These are phyloP conservation scores for Apostasia shenzhenica DNA, from an alignment of 106 monocot genomes.

Conservation along the genomic window DNA sequence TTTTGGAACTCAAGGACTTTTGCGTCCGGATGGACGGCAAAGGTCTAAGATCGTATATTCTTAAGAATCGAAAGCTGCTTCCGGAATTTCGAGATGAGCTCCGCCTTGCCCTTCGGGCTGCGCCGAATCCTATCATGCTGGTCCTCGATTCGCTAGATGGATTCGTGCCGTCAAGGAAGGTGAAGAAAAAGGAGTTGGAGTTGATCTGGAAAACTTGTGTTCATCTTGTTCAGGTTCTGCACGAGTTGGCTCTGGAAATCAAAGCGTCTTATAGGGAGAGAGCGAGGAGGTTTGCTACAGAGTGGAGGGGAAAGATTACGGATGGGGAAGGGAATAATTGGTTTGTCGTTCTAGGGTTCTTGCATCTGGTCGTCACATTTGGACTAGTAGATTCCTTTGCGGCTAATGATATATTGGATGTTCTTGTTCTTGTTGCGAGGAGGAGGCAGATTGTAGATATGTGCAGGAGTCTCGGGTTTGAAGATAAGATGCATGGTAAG, in stretches of 20 bases:
- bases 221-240: neutral
- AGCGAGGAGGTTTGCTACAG: neutral
- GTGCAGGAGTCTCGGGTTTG: conserved; percentile 1
- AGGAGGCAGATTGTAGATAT: conserved; percentile 1
- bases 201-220: conserved; percentile 1
- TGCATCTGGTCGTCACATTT: conserved; percentile 8
- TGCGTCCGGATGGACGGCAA: too few relatives aligned
- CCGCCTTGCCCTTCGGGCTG: neutral
- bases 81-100: neutral
- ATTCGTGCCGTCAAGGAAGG: neutral
- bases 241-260: neutral
- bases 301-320: neutral
- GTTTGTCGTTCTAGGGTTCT: neutral
- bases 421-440: neutral
- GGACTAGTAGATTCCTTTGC: neutral
- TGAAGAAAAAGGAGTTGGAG: neutral
- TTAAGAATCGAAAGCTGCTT: neutral
- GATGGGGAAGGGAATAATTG: conserved; percentile 1
- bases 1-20: conserved; percentile 6
- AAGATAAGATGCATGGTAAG: conserved; percentile 8
- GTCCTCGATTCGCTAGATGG: conserved; percentile 1
- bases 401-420: neutral
- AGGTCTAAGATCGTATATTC: neutral
- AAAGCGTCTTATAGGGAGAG: neutral
- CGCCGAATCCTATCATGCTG: neutral